Evolutionary conservation across 345 rosid species (phyloP).

Genomic region (Turnera subulata): DNA sequence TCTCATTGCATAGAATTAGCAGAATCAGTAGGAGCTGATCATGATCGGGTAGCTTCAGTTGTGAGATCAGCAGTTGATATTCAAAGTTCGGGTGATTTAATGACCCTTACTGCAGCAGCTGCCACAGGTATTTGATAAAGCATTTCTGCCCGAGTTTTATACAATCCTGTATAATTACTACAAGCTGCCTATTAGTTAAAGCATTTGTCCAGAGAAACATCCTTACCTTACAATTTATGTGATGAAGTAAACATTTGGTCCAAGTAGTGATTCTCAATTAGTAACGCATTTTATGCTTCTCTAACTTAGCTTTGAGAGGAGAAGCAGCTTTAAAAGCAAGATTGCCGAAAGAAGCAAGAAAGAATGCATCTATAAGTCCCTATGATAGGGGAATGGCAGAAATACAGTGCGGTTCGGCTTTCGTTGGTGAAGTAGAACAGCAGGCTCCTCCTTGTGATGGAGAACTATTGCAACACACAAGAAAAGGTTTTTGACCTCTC

Average conservation of each 20-base stretch:
- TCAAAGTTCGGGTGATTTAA: constrained; percentile 71
- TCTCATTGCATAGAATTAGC: constrained; percentile 87
- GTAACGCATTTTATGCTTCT: no score
- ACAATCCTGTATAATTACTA: no score
- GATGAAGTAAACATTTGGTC: background rate
- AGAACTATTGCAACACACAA: constrained; percentile 63
- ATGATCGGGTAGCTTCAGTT: constrained; percentile 58
- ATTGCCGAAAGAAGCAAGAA: constrained; percentile 81
- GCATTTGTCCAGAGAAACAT: background rate
- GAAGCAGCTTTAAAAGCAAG: constrained; percentile 77
- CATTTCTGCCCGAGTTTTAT: no score
- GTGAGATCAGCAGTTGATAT: constrained; percentile 81
- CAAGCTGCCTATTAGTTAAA: background rate
- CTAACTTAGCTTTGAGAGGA: constrained; percentile 72
- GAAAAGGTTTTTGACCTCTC: constrained; percentile 50
- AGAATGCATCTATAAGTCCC: constrained; percentile 81
- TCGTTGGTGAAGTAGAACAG: constrained; percentile 37
- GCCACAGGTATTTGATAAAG: constrained; percentile 83
- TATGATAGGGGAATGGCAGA: constrained; percentile 54
- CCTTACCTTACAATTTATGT: no score
- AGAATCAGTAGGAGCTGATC: constrained; percentile 71
- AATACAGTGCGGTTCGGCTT: constrained; percentile 35
- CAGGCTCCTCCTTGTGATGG: constrained; percentile 50
- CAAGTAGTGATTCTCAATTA: no score
- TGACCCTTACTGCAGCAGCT: constrained; percentile 96